phyloP scores from a whole-genome alignment of 768 basidiomycete genomes.

The Tephrocybe sp. region DNA sequence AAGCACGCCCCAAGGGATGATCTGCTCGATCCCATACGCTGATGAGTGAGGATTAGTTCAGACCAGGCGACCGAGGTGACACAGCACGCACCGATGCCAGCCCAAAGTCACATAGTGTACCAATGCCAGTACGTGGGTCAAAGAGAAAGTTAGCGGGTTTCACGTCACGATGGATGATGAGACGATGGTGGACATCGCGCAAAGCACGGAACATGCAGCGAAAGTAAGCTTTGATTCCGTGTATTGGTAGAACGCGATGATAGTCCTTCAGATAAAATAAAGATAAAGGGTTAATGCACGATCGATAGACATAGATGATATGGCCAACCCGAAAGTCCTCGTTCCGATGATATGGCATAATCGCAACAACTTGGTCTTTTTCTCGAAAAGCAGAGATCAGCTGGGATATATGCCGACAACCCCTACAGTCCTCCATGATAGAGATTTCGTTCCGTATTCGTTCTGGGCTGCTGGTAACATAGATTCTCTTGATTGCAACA shows the following conservation, averaged over 20 bases:
- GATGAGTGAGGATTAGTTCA: neutral
- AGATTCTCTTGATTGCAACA: constrained; percentile 95
- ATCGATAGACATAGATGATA: neutral
- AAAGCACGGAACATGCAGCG: constrained; percentile 88
- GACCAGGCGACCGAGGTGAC: neutral
- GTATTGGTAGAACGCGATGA: constrained; percentile 69
- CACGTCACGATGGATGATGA: constrained; percentile 94
- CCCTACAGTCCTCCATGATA: constrained; percentile 83
- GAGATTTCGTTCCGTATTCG: constrained; percentile 90
- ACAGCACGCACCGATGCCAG: constrained; percentile 76
- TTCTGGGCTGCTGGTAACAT: constrained; percentile 92
- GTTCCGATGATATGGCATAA: constrained; percentile 92
- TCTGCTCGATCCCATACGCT: constrained; percentile 54
- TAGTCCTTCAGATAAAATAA: constrained; percentile 72
- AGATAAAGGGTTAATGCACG: neutral
- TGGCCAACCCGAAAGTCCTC: constrained; percentile 85
- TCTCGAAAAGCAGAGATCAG: constrained; percentile 92
- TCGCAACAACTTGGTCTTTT: constrained; percentile 87
- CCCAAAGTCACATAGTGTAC: constrained; percentile 92
- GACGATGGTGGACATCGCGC: constrained; percentile 81
- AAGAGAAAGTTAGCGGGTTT: constrained; percentile 98
- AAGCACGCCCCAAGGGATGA: constrained; percentile 61
- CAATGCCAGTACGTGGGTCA: constrained; percentile 78
- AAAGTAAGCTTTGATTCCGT: constrained; percentile 81
- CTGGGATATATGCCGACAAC: constrained; percentile 86